A percentile compares a stretch with the other conserved stretches of the same genome.
phyloP scores from a whole-genome alignment of 2,329 filamentous ascomycete species.

The Cladosporium sp. region DNA sequence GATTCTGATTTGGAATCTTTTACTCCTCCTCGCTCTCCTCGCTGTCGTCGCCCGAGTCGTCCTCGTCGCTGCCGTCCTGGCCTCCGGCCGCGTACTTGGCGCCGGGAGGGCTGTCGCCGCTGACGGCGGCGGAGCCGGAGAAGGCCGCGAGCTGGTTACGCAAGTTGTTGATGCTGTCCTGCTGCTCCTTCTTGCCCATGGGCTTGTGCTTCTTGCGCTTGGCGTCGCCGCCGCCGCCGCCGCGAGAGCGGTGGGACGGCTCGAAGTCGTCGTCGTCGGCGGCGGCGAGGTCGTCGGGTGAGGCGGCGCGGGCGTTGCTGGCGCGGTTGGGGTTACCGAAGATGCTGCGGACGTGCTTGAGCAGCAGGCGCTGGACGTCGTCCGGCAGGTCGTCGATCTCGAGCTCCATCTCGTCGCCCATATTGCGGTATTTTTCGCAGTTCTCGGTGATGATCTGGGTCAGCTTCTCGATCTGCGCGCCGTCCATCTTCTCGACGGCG shows the following conservation, averaged over 20 bases:
- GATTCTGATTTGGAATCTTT: neutral
- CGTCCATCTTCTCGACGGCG: conserved; percentile 55
- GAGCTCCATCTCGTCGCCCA: conserved; percentile 58
- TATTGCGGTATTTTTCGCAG: conserved; percentile 58
- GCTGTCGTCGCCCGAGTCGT: conserved; percentile 27
- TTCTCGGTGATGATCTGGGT: conserved; percentile 88
- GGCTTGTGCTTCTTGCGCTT: conserved; percentile 70
- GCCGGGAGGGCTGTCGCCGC: conserved; percentile 18
- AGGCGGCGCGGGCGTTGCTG: conserved; percentile 18
- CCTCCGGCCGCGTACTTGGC: conserved; percentile 16
- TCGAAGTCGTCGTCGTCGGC: conserved; percentile 46
- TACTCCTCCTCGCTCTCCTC: conserved; percentile 33
- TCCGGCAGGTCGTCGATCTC: conserved; percentile 56
- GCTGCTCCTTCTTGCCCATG: conserved; percentile 67
- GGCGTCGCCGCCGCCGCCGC: conserved; percentile 25
- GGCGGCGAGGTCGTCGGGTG: conserved; percentile 31
- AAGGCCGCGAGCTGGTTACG: conserved; percentile 49
- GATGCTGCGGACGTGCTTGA: conserved; percentile 47
- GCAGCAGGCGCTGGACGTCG: conserved; percentile 49
- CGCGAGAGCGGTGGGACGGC: conserved; percentile 25
- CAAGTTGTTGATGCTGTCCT: conserved; percentile 59
- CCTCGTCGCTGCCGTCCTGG: conserved; percentile 7
- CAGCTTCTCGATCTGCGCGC: conserved; percentile 69
- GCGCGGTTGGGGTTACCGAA: conserved; percentile 27
- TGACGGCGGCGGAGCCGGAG: conserved; percentile 15